Percentiles rank a stretch among this genome's conserved stretches.
These are phyloP conservation scores for Zanthoxylum bungeanum DNA, from an alignment of 345 rosid genomes.

Conservation along the genomic window DNA sequence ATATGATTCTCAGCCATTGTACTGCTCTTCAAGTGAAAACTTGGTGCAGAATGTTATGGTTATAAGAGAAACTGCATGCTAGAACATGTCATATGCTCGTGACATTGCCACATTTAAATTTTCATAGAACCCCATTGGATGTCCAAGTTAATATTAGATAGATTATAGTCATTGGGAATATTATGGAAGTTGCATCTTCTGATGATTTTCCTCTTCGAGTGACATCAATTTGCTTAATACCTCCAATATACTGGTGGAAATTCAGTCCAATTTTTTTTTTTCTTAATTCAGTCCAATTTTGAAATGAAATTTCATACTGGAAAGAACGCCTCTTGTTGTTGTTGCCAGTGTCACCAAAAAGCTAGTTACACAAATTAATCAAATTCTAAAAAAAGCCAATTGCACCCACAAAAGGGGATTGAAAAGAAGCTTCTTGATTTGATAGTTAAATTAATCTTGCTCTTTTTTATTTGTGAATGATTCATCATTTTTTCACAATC, in stretches of 20 bases:
- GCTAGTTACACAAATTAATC: neutral
- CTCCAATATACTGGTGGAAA: neutral
- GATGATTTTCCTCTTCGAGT: neutral
- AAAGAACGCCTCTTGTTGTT: neutral
- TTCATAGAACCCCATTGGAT: neutral
- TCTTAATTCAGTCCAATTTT: neutral
- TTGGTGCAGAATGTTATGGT: neutral
- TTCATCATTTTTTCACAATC: neutral
- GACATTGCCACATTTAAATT: neutral
- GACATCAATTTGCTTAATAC: neutral
- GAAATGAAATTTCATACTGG: neutral
- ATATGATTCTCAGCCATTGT: neutral
- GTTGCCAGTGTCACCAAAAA: neutral
- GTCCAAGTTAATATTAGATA: neutral
- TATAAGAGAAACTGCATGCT: neutral
- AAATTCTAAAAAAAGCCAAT: neutral
- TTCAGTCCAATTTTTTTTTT: neutral
- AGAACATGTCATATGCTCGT: neutral
- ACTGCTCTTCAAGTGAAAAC: neutral
- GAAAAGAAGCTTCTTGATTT: neutral
- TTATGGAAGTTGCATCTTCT: neutral
- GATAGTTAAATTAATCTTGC: neutral
- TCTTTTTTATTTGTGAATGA: neutral
- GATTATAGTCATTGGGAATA: slow-evolving; percentile 1
- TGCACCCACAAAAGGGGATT: no score